A percentile compares a stretch with the other conserved stretches of the same genome.
Conservation (phyloP, 345 rosid species). For the Kernera saxatilis region DNA sequence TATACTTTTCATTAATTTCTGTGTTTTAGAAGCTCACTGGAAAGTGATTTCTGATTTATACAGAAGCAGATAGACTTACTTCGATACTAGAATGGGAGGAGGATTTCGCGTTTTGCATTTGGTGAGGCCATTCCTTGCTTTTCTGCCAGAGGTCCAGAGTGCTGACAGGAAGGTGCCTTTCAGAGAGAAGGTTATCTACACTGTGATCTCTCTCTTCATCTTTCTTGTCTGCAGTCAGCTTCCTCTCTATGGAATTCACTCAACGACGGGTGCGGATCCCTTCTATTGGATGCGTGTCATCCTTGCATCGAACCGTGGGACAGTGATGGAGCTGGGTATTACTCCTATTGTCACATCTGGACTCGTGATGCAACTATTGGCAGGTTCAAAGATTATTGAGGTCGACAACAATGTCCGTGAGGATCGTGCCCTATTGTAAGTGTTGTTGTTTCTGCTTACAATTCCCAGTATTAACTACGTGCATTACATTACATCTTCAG, state of each 20-base stretch:
- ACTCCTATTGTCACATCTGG: conserved; percentile 75
- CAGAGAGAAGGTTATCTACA: conserved; percentile 61
- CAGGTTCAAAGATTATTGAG: conserved; percentile 73
- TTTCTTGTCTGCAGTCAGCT: conserved; percentile 72
- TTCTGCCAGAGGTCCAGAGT: conserved; percentile 58
- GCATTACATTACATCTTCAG: not conserved
- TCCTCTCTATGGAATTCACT: conserved; percentile 69
- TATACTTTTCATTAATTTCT: not conserved
- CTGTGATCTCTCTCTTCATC: conserved; percentile 54
- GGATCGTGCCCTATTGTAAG: conserved; percentile 68
- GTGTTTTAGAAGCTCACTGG: not conserved
- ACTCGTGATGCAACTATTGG: conserved; percentile 61
- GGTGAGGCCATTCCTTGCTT: conserved; percentile 59
- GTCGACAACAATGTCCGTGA: conserved; percentile 71
- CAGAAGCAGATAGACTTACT: conserved; percentile 12
- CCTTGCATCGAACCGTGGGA: conserved; percentile 70
- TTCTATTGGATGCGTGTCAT: conserved; percentile 82
- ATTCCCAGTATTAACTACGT: not conserved
- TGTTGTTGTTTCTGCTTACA: not conserved
- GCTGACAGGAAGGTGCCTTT: conserved; percentile 66
- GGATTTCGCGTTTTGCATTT: conserved; percentile 63
- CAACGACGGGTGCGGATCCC: conserved; percentile 65
- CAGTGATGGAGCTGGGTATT: conserved; percentile 76
- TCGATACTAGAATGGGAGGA: conserved; percentile 47
- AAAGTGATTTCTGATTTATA: not conserved